These are phyloP conservation scores for Aspergillus quadrilineatus DNA, from an alignment of 2,329 filamentous ascomycete genomes.

Conservation along the genomic window DNA sequence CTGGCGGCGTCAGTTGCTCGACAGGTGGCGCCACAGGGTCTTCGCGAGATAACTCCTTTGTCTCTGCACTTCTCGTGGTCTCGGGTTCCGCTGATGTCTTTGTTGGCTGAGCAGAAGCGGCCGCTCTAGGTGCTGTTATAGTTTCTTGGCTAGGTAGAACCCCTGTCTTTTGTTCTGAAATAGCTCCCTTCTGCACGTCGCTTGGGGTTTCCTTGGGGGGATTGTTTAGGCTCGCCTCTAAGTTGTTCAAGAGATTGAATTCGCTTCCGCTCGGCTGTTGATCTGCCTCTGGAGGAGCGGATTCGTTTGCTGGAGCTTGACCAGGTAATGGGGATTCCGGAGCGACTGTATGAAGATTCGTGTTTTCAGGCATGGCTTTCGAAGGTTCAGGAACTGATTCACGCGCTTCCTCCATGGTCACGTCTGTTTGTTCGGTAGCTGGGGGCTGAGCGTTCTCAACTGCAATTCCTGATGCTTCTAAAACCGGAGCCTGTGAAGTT, in stretches of 20 bases:
- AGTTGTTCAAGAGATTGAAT: constrained; percentile 48
- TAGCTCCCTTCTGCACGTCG: constrained; percentile 3
- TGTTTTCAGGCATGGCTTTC: constrained; percentile 6
- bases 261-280: constrained; percentile 28
- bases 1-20: constrained; percentile 5
- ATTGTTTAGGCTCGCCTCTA: constrained; percentile 45
- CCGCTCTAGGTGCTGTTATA: background rate
- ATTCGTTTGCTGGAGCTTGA: constrained; percentile 4
- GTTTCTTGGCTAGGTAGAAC: background rate
- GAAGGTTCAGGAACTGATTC: constrained; percentile 2
- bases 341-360: constrained; percentile 8
- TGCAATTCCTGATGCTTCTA: background rate
- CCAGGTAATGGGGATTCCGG: constrained; percentile 1
- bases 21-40: constrained; percentile 1
- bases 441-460: background rate
- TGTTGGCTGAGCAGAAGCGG: background rate
- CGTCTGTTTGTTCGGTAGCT: constrained; percentile 7
- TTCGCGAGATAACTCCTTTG: constrained; percentile 1
- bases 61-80: background rate
- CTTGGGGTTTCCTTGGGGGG: constrained; percentile 9
- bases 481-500: background rate
- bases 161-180: constrained; percentile 6
- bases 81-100: constrained; percentile 3
- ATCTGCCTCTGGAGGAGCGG: constrained; percentile 16
- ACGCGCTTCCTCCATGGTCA: constrained; percentile 12